Base-by-base conservation (phyloP, 139 green algal species). In the Chloropicon primus region DNA sequence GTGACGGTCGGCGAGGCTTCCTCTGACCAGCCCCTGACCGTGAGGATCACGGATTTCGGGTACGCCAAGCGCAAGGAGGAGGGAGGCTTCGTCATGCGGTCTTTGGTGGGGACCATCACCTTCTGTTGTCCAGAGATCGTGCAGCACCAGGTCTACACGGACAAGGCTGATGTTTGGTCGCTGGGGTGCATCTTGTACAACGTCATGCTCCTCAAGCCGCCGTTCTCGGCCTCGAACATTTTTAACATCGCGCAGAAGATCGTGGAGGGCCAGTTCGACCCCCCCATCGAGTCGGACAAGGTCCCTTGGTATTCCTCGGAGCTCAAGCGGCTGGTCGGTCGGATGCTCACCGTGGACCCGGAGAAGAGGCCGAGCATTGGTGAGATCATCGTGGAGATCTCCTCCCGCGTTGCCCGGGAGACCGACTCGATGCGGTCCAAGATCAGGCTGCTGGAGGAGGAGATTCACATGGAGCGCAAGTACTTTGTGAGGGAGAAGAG, bases 111-210 rank as follows among this genome's bases (percentile, higher is more conserved):
- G 24, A 88, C 84, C n/a, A 88, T 88, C 81, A 82, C 84, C 24
- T 88, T 85, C 82, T 86, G 82, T 21, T 88, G 84, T 75, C 84
- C 84, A 54, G 84, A 88, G 78, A 88, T 88, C 80, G 85, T 88
- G 3, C 84, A 88, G 74, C 79, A 88, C 80, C 81, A 88, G 79
- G 80, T 82, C 25, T 88, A 88, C 84, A 85, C 71, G 1, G 81
- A 88, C 74, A 88, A 88, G 79, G 84, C 84, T 1, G 84, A 88
- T 54, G 81, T 88, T 71, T 88, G 84, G 84, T 82, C 75, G 0
- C 79, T 88, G 54, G 84, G 84, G 1, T 82, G 78, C 75, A 29
- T 82, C 24, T 53, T 79, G 21, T 85, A 82, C 74, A 75, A 79
- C 24, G 29, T 82, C 2, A 25, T 80, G 28, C 25, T 54, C 21